Evolutionary conservation across 1,139 yeast genomes (phyloP).

Genomic region (Lodderomyces oxycetoniae): DNA sequence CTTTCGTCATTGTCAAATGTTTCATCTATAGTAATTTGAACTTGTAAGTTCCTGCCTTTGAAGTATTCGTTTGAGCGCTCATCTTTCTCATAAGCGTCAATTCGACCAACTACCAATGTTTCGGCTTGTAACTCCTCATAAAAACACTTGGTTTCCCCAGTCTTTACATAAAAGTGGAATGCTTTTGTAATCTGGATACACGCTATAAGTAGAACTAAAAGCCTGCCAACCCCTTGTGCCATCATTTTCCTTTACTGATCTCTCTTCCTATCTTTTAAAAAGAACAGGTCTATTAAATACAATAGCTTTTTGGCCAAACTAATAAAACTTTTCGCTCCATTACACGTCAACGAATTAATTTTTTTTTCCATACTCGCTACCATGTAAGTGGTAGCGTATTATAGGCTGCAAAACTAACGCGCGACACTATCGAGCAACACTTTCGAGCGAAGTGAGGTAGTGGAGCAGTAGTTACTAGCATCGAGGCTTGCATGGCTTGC

Average conservation of each 20-base stretch:
- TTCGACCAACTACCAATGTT: constrained; percentile 42
- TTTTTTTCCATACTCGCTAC: no score
- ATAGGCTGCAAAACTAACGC: no score
- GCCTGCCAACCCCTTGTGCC: neutral
- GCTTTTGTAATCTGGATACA: constrained; percentile 19
- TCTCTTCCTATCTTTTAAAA: neutral
- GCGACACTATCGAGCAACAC: no score
- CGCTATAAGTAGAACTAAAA: constrained; percentile 2
- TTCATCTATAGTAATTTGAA: constrained; percentile 43
- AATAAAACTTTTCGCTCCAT: no score
- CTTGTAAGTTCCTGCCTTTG: constrained; percentile 29
- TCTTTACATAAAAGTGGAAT: constrained; percentile 43
- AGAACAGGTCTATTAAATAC: no score
- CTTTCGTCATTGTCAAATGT: constrained; percentile 46
- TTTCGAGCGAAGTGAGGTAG: no score
- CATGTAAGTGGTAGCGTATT: no score
- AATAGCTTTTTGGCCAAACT: no score
- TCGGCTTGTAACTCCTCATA: constrained; percentile 42
- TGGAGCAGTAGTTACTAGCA: no score
- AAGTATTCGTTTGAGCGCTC: constrained; percentile 28
- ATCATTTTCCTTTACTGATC: neutral
- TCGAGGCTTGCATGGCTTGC: no score
- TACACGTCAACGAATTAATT: no score
- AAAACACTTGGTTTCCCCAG: constrained; percentile 45
- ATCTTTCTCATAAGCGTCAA: constrained; percentile 38